Evolutionary conservation across 1,139 yeast genomes (phyloP).

Genomic region (Zygosaccharomyces sapae): DNA sequence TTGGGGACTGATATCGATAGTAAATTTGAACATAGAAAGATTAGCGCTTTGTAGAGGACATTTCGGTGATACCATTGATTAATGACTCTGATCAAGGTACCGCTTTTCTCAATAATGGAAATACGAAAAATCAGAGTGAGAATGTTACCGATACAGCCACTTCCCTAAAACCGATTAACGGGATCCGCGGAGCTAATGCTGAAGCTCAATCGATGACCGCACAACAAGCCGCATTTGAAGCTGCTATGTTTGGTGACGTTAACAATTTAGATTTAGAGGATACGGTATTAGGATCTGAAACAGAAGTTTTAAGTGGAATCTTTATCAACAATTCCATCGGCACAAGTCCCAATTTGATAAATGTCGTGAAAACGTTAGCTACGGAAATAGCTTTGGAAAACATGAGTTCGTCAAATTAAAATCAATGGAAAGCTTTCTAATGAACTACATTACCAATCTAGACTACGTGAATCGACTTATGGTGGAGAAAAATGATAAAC

Average conservation of each 20-base stretch:
- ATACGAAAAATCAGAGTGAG: slow-evolving; percentile 1
- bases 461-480: slow-evolving; percentile 18
- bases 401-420: slow-evolving; percentile 44
- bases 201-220: slow-evolving; percentile 25
- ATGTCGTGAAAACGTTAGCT: slow-evolving; percentile 44
- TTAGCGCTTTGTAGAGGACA: slow-evolving; percentile 74
- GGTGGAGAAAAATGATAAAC: slow-evolving; percentile 19
- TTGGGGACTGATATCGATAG: slow-evolving; percentile 89
- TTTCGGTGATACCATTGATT: slow-evolving; percentile 52
- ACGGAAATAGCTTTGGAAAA: slow-evolving; percentile 46
- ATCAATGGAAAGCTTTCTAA: slow-evolving; percentile 38
- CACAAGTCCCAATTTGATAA: slow-evolving; percentile 51
- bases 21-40: slow-evolving; percentile 75
- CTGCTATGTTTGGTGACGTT: slow-evolving; percentile 76
- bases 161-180: slow-evolving; percentile 16
- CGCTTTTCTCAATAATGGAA: neutral
- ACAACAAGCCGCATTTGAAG: slow-evolving; percentile 51
- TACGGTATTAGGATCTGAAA: slow-evolving; percentile 51
- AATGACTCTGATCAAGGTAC: slow-evolving; percentile 17
- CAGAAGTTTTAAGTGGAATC: slow-evolving; percentile 56
- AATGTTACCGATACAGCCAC: slow-evolving; percentile 22
- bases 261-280: slow-evolving; percentile 58
- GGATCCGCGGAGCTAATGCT: slow-evolving; percentile 16
- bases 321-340: slow-evolving; percentile 60
- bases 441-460: slow-evolving; percentile 17